Evolutionary conservation across 2,329 filamentous ascomycete genomes (phyloP), one percentile per base, ranked within the genome.

Genomic region (Alternaria consortialis): DNA sequence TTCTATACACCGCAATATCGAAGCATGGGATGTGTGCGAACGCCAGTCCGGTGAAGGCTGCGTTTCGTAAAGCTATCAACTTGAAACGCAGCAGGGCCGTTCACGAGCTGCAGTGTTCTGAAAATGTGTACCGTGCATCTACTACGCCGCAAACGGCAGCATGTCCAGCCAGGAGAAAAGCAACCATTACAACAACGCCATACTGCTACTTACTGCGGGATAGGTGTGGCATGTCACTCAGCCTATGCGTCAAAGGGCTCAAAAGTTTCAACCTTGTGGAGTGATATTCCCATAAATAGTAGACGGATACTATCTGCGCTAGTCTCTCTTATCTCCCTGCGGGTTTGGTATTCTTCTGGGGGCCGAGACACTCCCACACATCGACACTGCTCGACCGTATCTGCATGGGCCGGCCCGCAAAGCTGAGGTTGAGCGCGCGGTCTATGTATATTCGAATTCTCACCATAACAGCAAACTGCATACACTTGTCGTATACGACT

Each of bases 31-130:
- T 20, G 23, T 11, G n/a, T 2, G n/a, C 40, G 6, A 29, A 46
- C 29, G 20, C 25, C 40, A 29, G 5, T 23, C 52, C 20, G 2
- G 52, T 31, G 2, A 20, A 29, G 37, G 44, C 34, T 29, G 20
- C 39, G 13, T 13, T 27, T 13, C 44, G 47, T 37, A 51, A 7
- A 15, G 13, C 7, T 17, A 13, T 44, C n/a, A 43, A 44, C 15
- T n/a, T 12, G 39, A 57, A 53, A 57, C 31, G 15, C 39, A n/a
- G 31, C 13, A 15, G 47, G 25, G 39, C 25, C 25, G 20, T 12
- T 53, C 39, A 57, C 31, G 23, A 27, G 20, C 47, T 53, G 55
- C 31, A 44, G 25, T 57, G 23, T 53, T 57, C 23, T 44, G 27
- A 36, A 27, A 53, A 32, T 17, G n/a, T 13, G 23, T 31, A 17